These are phyloP conservation scores for Mycena olivaceomarginata DNA, from an alignment of 768 basidiomycete genomes.

Conservation along the genomic window DNA sequence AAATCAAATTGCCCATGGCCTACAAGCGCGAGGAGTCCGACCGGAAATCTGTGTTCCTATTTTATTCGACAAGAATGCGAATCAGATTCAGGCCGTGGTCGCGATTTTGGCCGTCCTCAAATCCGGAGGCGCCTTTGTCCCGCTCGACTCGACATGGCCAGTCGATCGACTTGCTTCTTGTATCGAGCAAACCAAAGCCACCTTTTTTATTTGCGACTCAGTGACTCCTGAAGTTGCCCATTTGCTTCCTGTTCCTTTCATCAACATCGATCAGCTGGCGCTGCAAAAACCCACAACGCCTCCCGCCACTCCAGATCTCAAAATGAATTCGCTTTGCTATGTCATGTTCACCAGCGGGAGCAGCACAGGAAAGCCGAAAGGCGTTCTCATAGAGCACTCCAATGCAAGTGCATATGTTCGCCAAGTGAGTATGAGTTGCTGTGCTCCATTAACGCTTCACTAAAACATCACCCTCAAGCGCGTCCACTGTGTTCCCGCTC, in stretches of 20 bases:
- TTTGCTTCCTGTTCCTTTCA: slow-evolving; percentile 4
- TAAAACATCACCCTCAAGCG: neutral
- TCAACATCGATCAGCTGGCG: neutral
- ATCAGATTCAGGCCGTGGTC: slow-evolving; percentile 11
- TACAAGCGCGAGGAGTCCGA: slow-evolving; percentile 1
- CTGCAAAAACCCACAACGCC: neutral
- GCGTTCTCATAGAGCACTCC: slow-evolving; percentile 10
- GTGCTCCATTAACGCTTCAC: neutral
- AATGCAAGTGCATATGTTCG: slow-evolving; percentile 12
- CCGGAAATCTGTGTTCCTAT: slow-evolving; percentile 18
- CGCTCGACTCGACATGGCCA: slow-evolving; percentile 20
- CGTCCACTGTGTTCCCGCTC: slow-evolving; percentile 7
- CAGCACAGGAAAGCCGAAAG: slow-evolving; percentile 17
- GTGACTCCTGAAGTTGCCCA: neutral
- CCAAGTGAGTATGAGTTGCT: neutral
- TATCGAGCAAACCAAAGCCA: slow-evolving; percentile 16
- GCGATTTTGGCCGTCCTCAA: slow-evolving; percentile 16
- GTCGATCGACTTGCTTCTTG: slow-evolving; percentile 18
- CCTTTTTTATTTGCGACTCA: slow-evolving; percentile 14
- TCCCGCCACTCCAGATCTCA: neutral
- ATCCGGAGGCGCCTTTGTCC: slow-evolving; percentile 12
- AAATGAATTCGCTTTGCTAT: slow-evolving; percentile 10
- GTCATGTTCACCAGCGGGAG: slow-evolving; percentile 20
- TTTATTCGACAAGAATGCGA: neutral
- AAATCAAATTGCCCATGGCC: slow-evolving; percentile 23